Percentiles rank a stretch among this genome's conserved stretches.
phyloP scores from a whole-genome alignment of 106 monocot species.

The Allium cepa region DNA sequence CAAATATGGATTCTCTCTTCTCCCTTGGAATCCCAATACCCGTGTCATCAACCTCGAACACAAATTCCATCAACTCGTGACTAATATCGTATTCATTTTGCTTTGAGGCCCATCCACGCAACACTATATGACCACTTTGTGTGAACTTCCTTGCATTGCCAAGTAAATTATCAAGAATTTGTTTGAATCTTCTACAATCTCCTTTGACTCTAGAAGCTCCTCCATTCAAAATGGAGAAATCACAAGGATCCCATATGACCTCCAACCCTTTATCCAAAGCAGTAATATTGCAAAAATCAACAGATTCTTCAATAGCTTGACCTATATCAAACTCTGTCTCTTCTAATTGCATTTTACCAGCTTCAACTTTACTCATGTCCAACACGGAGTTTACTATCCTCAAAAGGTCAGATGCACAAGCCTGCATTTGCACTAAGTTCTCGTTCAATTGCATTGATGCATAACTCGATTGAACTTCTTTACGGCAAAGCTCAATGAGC shows the following conservation, averaged over 20 bases:
- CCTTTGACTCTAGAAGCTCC: constrained; percentile 47
- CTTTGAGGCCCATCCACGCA: constrained; percentile 58
- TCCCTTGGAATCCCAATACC: constrained; percentile 83
- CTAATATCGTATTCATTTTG: constrained; percentile 10
- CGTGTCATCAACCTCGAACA: constrained; percentile 84
- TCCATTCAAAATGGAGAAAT: constrained; percentile 42
- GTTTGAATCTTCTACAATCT: constrained; percentile 58
- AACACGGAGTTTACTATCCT: constrained; percentile 86
- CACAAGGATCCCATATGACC: constrained; percentile 96
- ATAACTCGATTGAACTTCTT: constrained; percentile 3
- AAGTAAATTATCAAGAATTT: constrained; percentile 76
- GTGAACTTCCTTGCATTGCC: constrained; percentile 93
- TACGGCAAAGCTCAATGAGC: constrained; percentile 44
- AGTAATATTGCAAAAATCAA: constrained; percentile 56
- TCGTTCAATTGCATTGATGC: constrained; percentile 22
- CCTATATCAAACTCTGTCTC: constrained; percentile 70
- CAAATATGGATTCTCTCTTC: constrained; percentile 71
- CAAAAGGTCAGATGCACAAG: constrained; percentile 58
- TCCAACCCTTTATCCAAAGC: constrained; percentile 66
- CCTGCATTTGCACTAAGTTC: constrained; percentile 54
- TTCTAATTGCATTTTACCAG: constrained; percentile 83
- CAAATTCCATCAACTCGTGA: constrained; percentile 34
- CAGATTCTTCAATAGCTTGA: constrained; percentile 66
- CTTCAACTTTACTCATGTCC: constrained; percentile 83
- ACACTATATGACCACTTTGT: constrained; percentile 45